Evolutionary conservation across 345 rosid species (phyloP), one percentile per base, ranked within the genome.

Genomic region (Noccaea bulbosa): DNA sequence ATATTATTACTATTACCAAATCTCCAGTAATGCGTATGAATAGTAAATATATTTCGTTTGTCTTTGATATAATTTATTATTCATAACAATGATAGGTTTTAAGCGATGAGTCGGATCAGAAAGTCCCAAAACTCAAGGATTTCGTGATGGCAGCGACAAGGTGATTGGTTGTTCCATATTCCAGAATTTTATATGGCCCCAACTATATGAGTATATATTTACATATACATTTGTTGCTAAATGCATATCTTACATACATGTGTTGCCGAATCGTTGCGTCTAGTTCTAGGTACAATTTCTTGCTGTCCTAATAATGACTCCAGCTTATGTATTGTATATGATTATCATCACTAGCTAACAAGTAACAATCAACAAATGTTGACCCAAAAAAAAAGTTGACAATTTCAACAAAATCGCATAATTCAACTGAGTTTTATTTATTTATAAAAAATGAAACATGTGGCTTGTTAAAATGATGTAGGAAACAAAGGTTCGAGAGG

Each of bases 71-170:
- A 15, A 58, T 11, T 35, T 64, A 11, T 20, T 54, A 15, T 4
- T 2, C 49, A 27, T 14, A 7, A 30, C 16, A 35, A 11, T 53
- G 24, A 55, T 62, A 93, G 98, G 87, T 81, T 37, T 47, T 91
- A 74, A 80, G 85, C 41, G 81, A 68, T 34, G 92, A 83, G 61
- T 73, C 83, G 17, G 87, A 79, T 35, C 81, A 82, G 58, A 82
- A 75, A 65, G 69, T 79, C 56, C 77, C 80, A 63, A 91, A 85
- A 83, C 74, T 94, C 20, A 91, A 88, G 64, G 78, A 81, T 48
- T 72, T 89, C 10, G 81, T 88, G 47, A 83, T 91, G 89, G 91
- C 96, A 73, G 99, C 99, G 5, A 91, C 99, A 32, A 88, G 99
- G 99, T 88, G 58, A 40, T 53, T 40, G 68, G 22, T 67, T 52